These are phyloP conservation scores for Reutealis trisperma DNA, from an alignment of 345 rosid species.

Conservation along the genomic window DNA sequence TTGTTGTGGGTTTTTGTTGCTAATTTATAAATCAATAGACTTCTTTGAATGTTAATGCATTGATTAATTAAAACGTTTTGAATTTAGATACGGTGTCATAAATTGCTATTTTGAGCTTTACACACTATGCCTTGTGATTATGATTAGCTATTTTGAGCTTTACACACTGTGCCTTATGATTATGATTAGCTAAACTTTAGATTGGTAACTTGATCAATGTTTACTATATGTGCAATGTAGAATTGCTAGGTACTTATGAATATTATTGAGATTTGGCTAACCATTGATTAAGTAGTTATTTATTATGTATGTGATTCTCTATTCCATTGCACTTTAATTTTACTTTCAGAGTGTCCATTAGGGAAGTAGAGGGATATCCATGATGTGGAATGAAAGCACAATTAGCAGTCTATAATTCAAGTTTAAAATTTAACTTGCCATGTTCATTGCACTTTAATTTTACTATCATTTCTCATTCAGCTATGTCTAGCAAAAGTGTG, in stretches of 20 bases:
- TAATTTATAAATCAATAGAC: no score
- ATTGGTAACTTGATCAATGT: background rate
- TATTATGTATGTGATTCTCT: background rate
- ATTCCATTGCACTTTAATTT: background rate
- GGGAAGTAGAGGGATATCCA: background rate
- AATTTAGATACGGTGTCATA: background rate
- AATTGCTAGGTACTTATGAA: background rate
- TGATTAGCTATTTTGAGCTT: background rate
- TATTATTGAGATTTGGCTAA: background rate
- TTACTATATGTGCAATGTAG: background rate
- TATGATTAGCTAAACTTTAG: constrained; percentile 21
- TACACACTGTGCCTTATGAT: constrained; percentile 21
- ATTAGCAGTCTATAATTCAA: background rate
- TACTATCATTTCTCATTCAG: no score
- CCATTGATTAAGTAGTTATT: background rate
- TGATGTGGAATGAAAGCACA: background rate
- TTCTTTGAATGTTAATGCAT: no score
- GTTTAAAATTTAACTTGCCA: background rate
- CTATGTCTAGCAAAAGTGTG: no score
- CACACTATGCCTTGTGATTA: no score
- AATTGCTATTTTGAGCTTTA: no score
- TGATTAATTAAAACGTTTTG: background rate
- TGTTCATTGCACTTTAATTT: background rate
- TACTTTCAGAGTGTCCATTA: background rate
- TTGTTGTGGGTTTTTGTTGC: no score